Evolutionary conservation across 768 basidiomycete species (phyloP).

Genomic region (Collybia sordida): DNA sequence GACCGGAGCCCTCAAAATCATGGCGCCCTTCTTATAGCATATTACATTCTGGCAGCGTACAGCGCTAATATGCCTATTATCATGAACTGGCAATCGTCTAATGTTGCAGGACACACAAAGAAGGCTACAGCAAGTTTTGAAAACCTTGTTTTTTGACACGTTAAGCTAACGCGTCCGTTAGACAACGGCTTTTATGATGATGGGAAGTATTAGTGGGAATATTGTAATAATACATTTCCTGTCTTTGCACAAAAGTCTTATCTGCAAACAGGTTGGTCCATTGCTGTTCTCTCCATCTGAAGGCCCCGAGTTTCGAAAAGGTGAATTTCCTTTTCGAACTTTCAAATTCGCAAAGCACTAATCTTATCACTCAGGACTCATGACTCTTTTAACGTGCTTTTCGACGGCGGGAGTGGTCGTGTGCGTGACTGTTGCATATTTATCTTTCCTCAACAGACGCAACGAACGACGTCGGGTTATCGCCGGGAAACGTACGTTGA

Average conservation of each 20-base stretch:
- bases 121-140: constrained; percentile 20
- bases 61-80: constrained; percentile 22
- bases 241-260: background rate
- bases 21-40: constrained; percentile 25
- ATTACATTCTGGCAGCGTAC: constrained; percentile 25
- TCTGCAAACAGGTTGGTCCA: constrained; percentile 18
- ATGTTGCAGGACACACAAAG: constrained; percentile 33
- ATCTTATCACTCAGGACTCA: constrained; percentile 11
- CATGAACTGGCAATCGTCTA: constrained; percentile 32
- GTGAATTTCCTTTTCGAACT: constrained; percentile 5
- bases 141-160: background rate
- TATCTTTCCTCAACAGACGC: constrained; percentile 16
- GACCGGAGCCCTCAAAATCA: constrained; percentile 23
- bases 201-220: constrained; percentile 22
- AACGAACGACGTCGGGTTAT: constrained; percentile 17
- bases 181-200: constrained; percentile 25
- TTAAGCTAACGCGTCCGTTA: constrained; percentile 1
- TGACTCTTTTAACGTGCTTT: constrained; percentile 16
- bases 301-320: constrained; percentile 17
- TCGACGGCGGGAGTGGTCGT: constrained; percentile 11
- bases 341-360: background rate
- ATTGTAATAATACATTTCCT: constrained; percentile 16
- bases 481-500: constrained; percentile 18
- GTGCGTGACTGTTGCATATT: constrained; percentile 15
- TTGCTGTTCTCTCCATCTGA: constrained; percentile 20